These are phyloP conservation scores for Erythrophleum ivorense DNA, from an alignment of 331 rosid species.

Conservation along the genomic window DNA sequence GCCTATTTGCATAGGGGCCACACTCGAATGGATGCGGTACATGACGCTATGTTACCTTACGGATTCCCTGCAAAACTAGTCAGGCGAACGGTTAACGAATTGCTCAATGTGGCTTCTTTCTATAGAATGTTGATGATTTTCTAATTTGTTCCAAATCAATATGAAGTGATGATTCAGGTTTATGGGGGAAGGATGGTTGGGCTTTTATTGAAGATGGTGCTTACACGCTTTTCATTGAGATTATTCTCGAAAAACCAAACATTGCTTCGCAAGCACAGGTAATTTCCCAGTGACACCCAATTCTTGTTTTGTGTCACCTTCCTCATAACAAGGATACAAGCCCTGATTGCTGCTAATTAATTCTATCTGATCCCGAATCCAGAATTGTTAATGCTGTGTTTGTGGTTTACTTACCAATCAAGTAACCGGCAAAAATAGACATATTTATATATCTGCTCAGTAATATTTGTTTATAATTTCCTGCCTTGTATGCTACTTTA, in stretches of 20 bases:
- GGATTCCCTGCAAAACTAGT: constrained; percentile 30
- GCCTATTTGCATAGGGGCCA: constrained; percentile 18
- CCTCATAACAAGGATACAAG: too few relatives aligned
- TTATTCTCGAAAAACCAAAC: constrained; percentile 35
- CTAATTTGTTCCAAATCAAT: not conserved
- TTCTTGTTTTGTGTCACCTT: not conserved
- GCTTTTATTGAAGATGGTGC: constrained; percentile 42
- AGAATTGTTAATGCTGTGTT: too few relatives aligned
- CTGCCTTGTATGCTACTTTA: too few relatives aligned
- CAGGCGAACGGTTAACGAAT: not conserved
- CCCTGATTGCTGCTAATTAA: too few relatives aligned
- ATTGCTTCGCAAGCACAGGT: not conserved
- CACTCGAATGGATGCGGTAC: constrained; percentile 48
- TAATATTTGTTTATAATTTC: too few relatives aligned
- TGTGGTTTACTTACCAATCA: too few relatives aligned
- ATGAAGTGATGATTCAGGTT: constrained; percentile 31
- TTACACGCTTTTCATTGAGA: constrained; percentile 40
- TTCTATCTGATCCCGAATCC: too few relatives aligned
- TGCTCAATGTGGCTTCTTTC: constrained; percentile 21
- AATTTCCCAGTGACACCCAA: not conserved
- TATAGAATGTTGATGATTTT: not conserved
- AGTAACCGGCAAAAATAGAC: too few relatives aligned
- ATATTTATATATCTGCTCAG: too few relatives aligned
- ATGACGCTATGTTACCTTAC: constrained; percentile 40
- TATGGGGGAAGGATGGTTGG: constrained; percentile 52